Evolutionary conservation across 2,329 filamentous ascomycete species (phyloP).

Genomic region (Amauroascus verrucosus): DNA sequence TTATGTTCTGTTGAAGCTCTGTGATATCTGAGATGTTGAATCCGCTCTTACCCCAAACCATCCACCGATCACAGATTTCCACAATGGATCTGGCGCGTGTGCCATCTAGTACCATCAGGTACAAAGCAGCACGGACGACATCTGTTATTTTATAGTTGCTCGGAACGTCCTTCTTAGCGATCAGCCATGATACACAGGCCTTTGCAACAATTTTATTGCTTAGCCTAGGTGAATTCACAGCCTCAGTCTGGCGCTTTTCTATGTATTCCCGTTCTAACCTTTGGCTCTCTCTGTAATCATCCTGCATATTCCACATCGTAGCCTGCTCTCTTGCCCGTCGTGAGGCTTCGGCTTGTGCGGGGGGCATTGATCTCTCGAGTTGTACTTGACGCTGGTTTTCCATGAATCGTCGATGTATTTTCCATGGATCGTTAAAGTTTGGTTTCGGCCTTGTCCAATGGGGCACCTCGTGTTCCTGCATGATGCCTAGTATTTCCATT

Average conservation of each 20-base stretch:
- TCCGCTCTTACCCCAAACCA: slow-evolving; percentile 21
- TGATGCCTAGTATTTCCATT: slow-evolving; percentile 22
- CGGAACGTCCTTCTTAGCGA: slow-evolving; percentile 20
- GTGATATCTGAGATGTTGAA: slow-evolving; percentile 22
- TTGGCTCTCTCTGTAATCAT: slow-evolving; percentile 17
- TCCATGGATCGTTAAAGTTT: slow-evolving; percentile 12
- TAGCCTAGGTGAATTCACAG: slow-evolving; percentile 21
- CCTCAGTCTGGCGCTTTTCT: slow-evolving; percentile 20
- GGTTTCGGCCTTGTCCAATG: slow-evolving; percentile 19
- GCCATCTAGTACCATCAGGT: slow-evolving; percentile 22
- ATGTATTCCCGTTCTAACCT: slow-evolving; percentile 17
- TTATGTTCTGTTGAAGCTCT: slow-evolving; percentile 18
- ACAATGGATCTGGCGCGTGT: slow-evolving; percentile 18
- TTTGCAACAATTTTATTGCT: slow-evolving; percentile 20
- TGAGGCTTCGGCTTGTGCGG: slow-evolving; percentile 21
- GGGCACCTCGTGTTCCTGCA: slow-evolving; percentile 21
- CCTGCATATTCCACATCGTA: slow-evolving; percentile 15
- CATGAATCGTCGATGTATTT: slow-evolving; percentile 16
- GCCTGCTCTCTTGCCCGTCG: slow-evolving; percentile 18
- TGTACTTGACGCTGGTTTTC: slow-evolving; percentile 16
- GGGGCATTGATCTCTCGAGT: slow-evolving; percentile 22
- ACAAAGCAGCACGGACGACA: slow-evolving; percentile 21
- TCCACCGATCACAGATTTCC: slow-evolving; percentile 23
- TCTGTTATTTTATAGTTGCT: slow-evolving; percentile 19
- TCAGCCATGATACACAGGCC: slow-evolving; percentile 21